phyloP scores from a whole-genome alignment of 306 rosid species.

The Malus orientalis region DNA sequence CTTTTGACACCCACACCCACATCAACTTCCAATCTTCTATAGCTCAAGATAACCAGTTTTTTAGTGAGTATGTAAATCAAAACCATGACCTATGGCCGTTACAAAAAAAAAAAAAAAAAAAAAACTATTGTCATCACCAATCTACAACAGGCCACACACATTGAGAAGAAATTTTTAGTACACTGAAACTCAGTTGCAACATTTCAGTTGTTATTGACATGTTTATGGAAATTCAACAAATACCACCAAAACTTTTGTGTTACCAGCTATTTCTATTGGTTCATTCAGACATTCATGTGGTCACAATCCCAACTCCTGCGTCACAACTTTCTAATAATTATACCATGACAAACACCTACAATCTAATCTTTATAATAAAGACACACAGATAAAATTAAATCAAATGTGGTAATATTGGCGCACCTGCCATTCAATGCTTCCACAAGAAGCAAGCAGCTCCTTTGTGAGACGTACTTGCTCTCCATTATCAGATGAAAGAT shows the following conservation, averaged over 20 bases:
- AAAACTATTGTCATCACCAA: neutral
- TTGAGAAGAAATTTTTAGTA: neutral
- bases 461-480: slow-evolving; percentile 55
- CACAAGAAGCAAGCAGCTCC: slow-evolving; percentile 65
- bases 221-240: neutral
- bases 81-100: neutral
- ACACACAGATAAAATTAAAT: neutral
- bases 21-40: neutral
- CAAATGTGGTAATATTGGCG: neutral
- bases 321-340: neutral
- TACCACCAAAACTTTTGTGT: neutral
- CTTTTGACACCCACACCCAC: neutral
- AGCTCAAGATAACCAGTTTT: neutral
- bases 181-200: neutral
- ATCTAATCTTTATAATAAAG: neutral
- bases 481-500: slow-evolving; percentile 32
- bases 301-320: neutral
- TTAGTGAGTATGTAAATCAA: neutral
- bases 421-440: slow-evolving; percentile 97
- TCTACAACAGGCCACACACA: neutral
- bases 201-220: neutral
- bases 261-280: neutral
- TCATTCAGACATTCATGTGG: neutral
- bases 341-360: neutral
- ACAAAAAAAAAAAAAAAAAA: neutral